phyloP scores from a whole-genome alignment of 495 filamentous ascomycete genomes.

The Penicillium antarcticum region DNA sequence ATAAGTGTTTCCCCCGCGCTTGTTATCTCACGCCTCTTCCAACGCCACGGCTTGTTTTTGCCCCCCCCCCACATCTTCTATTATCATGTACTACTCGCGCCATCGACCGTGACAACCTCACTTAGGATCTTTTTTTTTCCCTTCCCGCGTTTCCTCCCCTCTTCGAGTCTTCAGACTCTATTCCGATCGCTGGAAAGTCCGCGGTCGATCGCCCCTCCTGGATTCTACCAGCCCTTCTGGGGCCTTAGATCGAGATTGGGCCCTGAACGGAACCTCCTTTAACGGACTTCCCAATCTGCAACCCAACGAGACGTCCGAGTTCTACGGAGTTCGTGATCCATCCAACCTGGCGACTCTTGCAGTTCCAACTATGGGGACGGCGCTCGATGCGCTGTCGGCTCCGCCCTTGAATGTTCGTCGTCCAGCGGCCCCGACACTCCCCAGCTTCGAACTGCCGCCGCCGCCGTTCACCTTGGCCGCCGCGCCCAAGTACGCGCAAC shows the following conservation, averaged over 20 bases:
- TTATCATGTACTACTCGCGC: constrained; percentile 22
- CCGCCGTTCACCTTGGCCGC: constrained; percentile 36
- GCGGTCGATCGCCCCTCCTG: constrained; percentile 42
- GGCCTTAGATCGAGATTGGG: constrained; percentile 43
- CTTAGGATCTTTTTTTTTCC: neutral
- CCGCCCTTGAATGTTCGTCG: constrained; percentile 57
- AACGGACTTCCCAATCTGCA: constrained; percentile 16
- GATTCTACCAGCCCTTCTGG: constrained; percentile 46
- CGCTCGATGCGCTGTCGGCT: constrained; percentile 38
- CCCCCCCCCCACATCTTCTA: constrained; percentile 3
- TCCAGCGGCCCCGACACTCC: constrained; percentile 57
- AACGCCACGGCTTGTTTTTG: constrained; percentile 20
- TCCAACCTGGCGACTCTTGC: constrained; percentile 45
- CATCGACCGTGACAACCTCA: constrained; percentile 18
- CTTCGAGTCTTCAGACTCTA: constrained; percentile 16
- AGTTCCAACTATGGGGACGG: constrained; percentile 45
- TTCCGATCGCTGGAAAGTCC: constrained; percentile 31
- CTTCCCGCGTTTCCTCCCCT: neutral
- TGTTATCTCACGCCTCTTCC: constrained; percentile 14
- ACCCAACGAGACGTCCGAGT: constrained; percentile 28
- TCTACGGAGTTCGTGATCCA: constrained; percentile 29
- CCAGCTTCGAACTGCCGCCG: constrained; percentile 61
- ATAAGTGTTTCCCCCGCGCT: constrained; percentile 13
- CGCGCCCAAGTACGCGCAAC: constrained; percentile 41
- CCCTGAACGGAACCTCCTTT: constrained; percentile 26